Evolutionary conservation across 2,329 filamentous ascomycete genomes (phyloP), one percentile per base, ranked within the genome.

Genomic region (Ceratocystis ficicola): DNA sequence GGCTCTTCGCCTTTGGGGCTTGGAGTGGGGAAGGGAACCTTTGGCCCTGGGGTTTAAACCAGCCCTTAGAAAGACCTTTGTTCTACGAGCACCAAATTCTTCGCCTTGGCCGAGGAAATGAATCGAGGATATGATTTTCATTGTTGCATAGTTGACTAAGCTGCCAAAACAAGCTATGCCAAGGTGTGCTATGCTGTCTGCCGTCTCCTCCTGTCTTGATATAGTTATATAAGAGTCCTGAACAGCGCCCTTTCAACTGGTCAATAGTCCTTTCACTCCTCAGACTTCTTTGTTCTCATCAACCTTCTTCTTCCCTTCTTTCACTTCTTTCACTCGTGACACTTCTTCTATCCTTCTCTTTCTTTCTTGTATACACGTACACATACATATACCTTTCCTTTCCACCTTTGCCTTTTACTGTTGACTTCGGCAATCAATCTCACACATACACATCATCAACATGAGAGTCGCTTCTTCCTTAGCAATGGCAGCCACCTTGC

Each of bases 391-490:
- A 7, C 30, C 7, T 59, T 17, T n/a, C 17, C 50, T 7, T 41
- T 64, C 30, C n/a, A 41, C 3, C 17, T 32, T 22, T 32, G 20
- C 25, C 8, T 8, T 10, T 50, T 63, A 8, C 22, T 48, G 44
- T 50, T 52, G 28, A 17, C 44, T 63, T 32, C 17, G 28, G 25
- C n/a, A 48, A 52, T 50, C n/a, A 25, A 25, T 63, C 52, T 12
- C 17, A 32, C 25, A 20, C 28, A 7, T 44, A 22, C 20, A n/a
- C 46, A 7, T 25, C 4, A 28, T 25, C 55, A 66, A 10, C 15
- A 68, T 66, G 66, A 61, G 55, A 25, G 44, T 36, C 6, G 8
- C 55, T 17, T 57, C 55, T 12, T 20, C 57, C 20, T 8, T 65
- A 52, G 65, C 65, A 5, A n/a, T 63, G 36, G 62, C 64, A 20